Conservation (phyloP, 192 early-diverging fungal genomes). For the Obelidium mucronatum region DNA sequence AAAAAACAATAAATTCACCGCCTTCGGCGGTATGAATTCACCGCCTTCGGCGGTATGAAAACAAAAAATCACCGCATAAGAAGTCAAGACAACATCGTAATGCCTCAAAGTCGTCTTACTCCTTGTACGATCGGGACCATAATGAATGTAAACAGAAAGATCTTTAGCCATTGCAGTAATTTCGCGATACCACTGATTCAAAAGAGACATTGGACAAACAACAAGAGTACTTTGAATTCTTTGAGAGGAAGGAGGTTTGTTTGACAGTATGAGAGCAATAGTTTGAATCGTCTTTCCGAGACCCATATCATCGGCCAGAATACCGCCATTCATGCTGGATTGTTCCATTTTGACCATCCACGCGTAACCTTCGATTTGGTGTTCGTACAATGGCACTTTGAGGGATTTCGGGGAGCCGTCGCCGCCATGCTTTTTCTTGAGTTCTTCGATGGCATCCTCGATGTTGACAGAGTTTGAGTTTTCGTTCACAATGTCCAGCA, state of each 20-base stretch:
- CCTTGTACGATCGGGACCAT: slow-evolving; percentile 19
- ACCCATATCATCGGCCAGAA: slow-evolving; percentile 37
- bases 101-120: background rate
- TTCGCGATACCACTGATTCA: slow-evolving; percentile 14
- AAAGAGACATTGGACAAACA: slow-evolving; percentile 18
- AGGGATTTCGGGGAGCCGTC: slow-evolving; percentile 6
- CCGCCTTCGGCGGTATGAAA: too few species aligned
- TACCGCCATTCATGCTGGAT: slow-evolving; percentile 7
- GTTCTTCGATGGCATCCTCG: too few species aligned
- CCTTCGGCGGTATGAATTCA: too few species aligned
- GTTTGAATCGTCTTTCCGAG: slow-evolving; percentile 30
- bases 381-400: slow-evolving; percentile 6
- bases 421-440: slow-evolving; percentile 4
- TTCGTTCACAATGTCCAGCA: background rate
- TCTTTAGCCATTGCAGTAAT: slow-evolving; percentile 4
- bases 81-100: slow-evolving; percentile 11
- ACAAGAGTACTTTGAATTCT: slow-evolving; percentile 5
- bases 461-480: too few species aligned
- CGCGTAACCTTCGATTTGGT: slow-evolving; percentile 10
- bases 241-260: background rate
- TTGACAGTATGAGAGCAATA: slow-evolving; percentile 2
- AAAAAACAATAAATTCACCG: too few species aligned
- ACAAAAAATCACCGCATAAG: slow-evolving; percentile 11
- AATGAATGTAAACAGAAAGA: slow-evolving; percentile 10
- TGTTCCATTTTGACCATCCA: slow-evolving; percentile 34